Evolutionary conservation across 139 green algal genomes (phyloP), one percentile per base, ranked within the genome.

Genomic region (Tetraselmis striata): DNA sequence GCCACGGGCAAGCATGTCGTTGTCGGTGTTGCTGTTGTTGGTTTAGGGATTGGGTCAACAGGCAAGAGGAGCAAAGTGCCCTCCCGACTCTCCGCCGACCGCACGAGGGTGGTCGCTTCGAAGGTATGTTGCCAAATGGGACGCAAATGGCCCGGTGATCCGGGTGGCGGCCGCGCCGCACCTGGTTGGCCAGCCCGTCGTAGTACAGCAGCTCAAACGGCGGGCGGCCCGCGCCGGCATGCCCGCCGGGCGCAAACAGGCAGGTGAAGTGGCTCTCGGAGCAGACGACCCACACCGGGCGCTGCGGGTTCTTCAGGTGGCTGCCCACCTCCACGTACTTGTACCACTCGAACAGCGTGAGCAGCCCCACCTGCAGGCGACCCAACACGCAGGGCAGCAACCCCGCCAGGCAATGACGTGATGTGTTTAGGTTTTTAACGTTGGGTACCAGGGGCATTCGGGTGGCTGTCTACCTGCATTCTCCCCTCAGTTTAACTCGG

Each of bases 261-360:
- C 75, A 29, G 18, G 83, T 84, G 83, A 81, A 87, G 83, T 87
- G 83, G 58, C 28, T 78, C 75, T 87, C 83, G 59, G 59, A 81
- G 80, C 83, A 82, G 2, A 87, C 59, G 24, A 87, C 83, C 83
- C 83, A 87, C 18, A 84, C n/a, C 1, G 83, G 80, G 75, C 29
- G 58, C 75, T 81, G 18, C 5, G 83, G 80, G 5, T 67, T 58
- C 80, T 87, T 87, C 24, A 84, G 79, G 79, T 45, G 59, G 59
- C 22, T 29, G 11, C 83, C 83, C 59, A 87, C 83, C 75, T 83
- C 79, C 2, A 76, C 31, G 78, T 82, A 29, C n/a, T 79, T 77
- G 79, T 82, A 83, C 59, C 75, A 87, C 80, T 87, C 83, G 23
- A 85, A 82, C 11, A 87, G 75, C 24, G 80, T 87, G 30, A 87